Evolutionary conservation across 2,329 filamentous ascomycete species (phyloP), one percentile per base, ranked within the genome.

Genomic region (Microdochium nivale): DNA sequence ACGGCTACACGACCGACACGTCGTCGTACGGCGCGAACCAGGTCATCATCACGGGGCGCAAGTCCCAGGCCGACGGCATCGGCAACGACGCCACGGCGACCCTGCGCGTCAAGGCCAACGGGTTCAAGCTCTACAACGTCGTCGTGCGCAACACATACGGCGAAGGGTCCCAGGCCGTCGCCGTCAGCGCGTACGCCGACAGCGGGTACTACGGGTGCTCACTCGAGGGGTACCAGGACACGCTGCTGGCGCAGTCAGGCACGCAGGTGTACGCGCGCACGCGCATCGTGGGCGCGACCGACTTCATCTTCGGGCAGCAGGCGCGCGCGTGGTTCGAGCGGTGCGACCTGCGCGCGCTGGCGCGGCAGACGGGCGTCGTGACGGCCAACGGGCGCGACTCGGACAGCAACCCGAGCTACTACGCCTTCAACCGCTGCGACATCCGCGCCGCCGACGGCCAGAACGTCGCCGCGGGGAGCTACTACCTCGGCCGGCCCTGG

Each of bases 91-190:
- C 65, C 53, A 83, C 70, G 1, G 73, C 67, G 1, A 74, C 73
- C 0, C 64, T 77, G 25, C 62, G 71, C 10, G 68, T 74, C 25
- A 67, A 70, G 58, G 72, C 76, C 0, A 60, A 65, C 4, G 73
- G 78, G 57, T 73, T 84, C 53, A 78, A 76, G 57, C 66, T 84
- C 19, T 86, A 86, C 69, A 86, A 86, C 56, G 70, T 86, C 62
- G 80, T 77, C 51, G 65, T 77, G 11, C 64, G 66, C 13, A 78
- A 77, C 56, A 67, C 66, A 0, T 73, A 71, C 50, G 75, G 75
- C n/a, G 53, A 70, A 55, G 73, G 73, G 0, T 69, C 65, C 52
- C 74, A 77, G 56, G 74, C 74, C 32, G 66, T 77, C 19, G 75
- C 75, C 3, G 56, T 78, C 14, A 70, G 68, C 19, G 72, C 73